These are phyloP conservation scores for Apiospora arundinis DNA, from an alignment of 2,329 filamentous ascomycete species.

Conservation along the genomic window DNA sequence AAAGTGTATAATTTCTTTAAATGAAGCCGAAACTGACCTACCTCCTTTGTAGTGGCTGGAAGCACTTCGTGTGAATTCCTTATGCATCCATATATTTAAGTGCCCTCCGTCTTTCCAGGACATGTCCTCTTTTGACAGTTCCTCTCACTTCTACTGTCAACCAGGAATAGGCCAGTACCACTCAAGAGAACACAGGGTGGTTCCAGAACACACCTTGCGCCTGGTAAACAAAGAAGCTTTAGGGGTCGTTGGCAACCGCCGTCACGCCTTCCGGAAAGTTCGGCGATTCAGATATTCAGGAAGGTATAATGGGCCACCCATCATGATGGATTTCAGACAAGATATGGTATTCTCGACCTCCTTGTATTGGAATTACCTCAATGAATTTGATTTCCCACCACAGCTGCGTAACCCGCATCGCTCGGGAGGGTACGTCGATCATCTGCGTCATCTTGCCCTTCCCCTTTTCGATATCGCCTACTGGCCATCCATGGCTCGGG, in stretches of 20 bases:
- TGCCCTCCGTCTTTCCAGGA: too few relatives aligned
- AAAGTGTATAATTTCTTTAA: too few relatives aligned
- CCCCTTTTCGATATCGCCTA: neutral
- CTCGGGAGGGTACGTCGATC: too few relatives aligned
- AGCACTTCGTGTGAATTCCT: neutral
- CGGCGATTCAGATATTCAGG: neutral
- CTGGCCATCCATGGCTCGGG: neutral
- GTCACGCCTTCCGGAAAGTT: neutral
- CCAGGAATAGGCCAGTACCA: neutral
- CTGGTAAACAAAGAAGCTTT: neutral
- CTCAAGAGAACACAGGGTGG: neutral
- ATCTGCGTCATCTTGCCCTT: neutral
- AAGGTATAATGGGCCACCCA: neutral
- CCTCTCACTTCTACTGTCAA: neutral
- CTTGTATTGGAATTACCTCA: neutral
- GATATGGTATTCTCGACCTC: neutral
- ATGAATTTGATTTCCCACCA: neutral
- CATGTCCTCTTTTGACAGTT: too few relatives aligned
- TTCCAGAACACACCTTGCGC: neutral
- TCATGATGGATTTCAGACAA: neutral
- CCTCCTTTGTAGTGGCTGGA: neutral
- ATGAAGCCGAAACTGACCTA: neutral
- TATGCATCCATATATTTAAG: neutral
- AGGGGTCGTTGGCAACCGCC: neutral
- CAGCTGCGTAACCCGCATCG: neutral